phyloP scores from a whole-genome alignment of 306 rosid species.

The Trifolium subterraneum region DNA sequence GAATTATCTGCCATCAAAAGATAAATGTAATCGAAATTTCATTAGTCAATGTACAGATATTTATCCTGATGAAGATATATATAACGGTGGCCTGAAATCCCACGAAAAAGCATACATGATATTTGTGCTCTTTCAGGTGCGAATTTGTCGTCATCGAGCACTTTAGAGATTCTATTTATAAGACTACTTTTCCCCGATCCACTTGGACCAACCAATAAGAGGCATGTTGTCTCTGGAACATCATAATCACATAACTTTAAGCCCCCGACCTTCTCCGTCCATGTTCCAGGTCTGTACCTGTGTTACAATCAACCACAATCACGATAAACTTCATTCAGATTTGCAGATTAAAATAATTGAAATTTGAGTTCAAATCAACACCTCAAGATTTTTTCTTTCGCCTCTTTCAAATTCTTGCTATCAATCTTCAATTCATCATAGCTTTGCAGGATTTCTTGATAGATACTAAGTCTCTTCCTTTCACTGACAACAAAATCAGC shows the following conservation, averaged over 20 bases:
- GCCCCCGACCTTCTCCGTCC: constrained; percentile 61
- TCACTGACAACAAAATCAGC: constrained; percentile 47
- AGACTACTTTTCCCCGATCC: constrained; percentile 94
- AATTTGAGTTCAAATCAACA: constrained; percentile 42
- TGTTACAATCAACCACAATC: constrained; percentile 35
- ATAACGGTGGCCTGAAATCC: background rate
- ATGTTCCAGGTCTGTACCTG: constrained; percentile 87
- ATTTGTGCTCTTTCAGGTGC: constrained; percentile 83
- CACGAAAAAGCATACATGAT: constrained; percentile 59
- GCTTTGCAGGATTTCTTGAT: constrained; percentile 55
- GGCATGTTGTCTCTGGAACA: constrained; percentile 73
- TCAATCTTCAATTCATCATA: constrained; percentile 51
- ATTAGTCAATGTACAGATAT: constrained; percentile 12
- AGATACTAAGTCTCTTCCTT: constrained; percentile 42
- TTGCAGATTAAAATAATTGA: constrained; percentile 21
- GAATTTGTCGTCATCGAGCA: constrained; percentile 69
- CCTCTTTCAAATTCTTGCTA: constrained; percentile 52
- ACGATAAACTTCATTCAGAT: constrained; percentile 7
- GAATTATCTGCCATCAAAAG: constrained; percentile 62
- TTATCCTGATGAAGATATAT: constrained; percentile 26
- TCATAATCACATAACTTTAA: constrained; percentile 62
- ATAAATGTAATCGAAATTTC: constrained; percentile 9
- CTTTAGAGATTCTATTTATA: constrained; percentile 75
- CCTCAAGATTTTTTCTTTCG: constrained; percentile 71
- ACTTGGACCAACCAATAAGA: constrained; percentile 79